These are phyloP conservation scores for Mollisia scopiformis DNA, from an alignment of 2,329 filamentous ascomycete genomes.

Conservation along the genomic window DNA sequence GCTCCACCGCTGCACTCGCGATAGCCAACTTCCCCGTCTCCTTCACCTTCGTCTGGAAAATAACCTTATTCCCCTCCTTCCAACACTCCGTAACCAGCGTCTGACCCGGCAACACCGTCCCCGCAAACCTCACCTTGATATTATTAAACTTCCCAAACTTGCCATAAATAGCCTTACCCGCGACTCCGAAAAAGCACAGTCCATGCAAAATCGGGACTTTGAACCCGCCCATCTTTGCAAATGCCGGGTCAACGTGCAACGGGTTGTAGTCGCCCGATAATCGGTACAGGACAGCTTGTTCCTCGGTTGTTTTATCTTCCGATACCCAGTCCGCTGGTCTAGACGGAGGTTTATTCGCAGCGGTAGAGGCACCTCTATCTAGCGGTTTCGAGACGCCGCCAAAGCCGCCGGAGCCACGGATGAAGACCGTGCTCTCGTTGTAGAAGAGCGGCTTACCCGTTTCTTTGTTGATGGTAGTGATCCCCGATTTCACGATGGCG, in stretches of 20 bases:
- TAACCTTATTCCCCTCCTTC: constrained; percentile 78
- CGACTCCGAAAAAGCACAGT: constrained; percentile 92
- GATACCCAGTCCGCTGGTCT: constrained; percentile 79
- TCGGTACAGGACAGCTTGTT: constrained; percentile 92
- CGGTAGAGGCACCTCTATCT: constrained; percentile 80
- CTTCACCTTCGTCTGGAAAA: constrained; percentile 88
- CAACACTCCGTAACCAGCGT: constrained; percentile 95
- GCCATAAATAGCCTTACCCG: constrained; percentile 86
- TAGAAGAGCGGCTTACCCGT: constrained; percentile 94
- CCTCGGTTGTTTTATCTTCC: constrained; percentile 83
- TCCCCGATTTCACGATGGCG: constrained; percentile 78
- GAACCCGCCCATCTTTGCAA: constrained; percentile 95
- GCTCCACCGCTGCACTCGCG: constrained; percentile 77
- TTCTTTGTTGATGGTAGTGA: constrained; percentile 81
- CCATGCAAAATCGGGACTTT: constrained; percentile 93
- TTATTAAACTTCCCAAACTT: constrained; percentile 84
- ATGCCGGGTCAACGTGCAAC: constrained; percentile 91
- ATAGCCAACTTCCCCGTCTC: constrained; percentile 93
- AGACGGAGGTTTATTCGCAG: constrained; percentile 76
- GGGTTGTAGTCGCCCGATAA: constrained; percentile 95
- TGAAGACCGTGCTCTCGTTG: constrained; percentile 93
- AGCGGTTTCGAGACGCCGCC: constrained; percentile 77
- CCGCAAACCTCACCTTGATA: constrained; percentile 90
- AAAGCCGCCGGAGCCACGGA: constrained; percentile 89
- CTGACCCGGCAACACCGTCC: constrained; percentile 82